phyloP scores from a whole-genome alignment of 1,284 basidiomycete species.

The Limonomyces culmigenus region DNA sequence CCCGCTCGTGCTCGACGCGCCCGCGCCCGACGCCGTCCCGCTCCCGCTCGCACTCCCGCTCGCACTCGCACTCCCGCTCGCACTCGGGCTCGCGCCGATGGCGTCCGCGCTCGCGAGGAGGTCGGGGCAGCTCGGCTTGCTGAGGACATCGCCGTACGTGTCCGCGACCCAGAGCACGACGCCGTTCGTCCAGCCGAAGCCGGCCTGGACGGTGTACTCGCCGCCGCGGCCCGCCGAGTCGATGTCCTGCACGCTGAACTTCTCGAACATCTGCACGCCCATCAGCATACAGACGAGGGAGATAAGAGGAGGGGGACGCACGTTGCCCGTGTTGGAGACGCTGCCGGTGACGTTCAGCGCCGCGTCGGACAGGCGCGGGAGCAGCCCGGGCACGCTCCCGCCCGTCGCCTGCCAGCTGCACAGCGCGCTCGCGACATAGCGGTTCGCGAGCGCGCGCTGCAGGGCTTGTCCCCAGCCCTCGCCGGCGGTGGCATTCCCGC shows the following conservation, averaged over 20 bases:
- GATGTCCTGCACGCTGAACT: conserved; percentile 61
- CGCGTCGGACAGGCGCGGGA: conserved; percentile 49
- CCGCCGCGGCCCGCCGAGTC: conserved; percentile 77
- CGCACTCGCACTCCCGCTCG: not conserved
- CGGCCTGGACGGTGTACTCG: conserved; percentile 72
- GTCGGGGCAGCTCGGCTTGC: conserved; percentile 48
- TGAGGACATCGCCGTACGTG: conserved; percentile 50
- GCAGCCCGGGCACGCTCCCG: conserved; percentile 53
- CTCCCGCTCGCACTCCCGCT: not conserved
- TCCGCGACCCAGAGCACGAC: conserved; percentile 63
- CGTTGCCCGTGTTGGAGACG: conserved; percentile 50
- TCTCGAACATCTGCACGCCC: conserved; percentile 72
- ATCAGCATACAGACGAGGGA: not conserved
- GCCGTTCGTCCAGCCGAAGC: conserved; percentile 89
- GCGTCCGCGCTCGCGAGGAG: conserved; percentile 13
- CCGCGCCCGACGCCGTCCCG: not conserved
- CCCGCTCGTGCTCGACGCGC: not conserved
- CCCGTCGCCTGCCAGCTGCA: conserved; percentile 87
- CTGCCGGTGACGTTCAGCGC: conserved; percentile 67
- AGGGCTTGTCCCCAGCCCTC: conserved; percentile 57
- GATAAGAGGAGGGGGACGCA: conserved; percentile 18
- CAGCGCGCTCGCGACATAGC: conserved; percentile 68
- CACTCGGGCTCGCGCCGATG: not conserved
- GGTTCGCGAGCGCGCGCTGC: conserved; percentile 58
- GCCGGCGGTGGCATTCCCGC: conserved; percentile 43